A percentile compares a stretch with the other conserved stretches of the same genome.
Conservation (phyloP, 352 stramenopile genomes). For the Phytopythium chamaehyphon region DNA sequence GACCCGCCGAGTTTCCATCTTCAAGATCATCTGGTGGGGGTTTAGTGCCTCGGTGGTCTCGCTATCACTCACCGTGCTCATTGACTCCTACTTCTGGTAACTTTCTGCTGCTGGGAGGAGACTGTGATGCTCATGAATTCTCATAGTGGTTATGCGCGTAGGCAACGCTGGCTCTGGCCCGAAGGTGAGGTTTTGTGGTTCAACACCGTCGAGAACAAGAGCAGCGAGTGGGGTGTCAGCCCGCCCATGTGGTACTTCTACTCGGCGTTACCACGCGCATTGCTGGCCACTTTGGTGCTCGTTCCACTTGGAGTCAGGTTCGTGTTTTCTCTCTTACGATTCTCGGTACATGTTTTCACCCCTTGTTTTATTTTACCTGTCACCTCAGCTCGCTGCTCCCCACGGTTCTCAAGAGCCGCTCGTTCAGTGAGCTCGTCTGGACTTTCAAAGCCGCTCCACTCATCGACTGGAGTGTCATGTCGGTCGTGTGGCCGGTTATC, state of each 20-base stretch:
- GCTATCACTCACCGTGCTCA: constrained; percentile 77
- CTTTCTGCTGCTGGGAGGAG: background rate
- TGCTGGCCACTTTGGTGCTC: constrained; percentile 78
- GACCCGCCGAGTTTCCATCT: constrained; percentile 50
- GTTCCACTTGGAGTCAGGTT: constrained; percentile 82
- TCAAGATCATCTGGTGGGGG: constrained; percentile 81
- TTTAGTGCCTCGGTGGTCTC: constrained; percentile 62
- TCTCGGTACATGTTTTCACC: background rate
- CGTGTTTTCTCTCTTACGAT: background rate
- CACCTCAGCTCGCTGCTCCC: constrained; percentile 39
- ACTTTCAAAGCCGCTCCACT: constrained; percentile 37
- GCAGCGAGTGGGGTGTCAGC: constrained; percentile 94
- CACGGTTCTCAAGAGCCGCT: constrained; percentile 31
- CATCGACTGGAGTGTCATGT: constrained; percentile 43
- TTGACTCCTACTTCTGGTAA: constrained; percentile 95
- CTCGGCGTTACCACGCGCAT: constrained; percentile 89
- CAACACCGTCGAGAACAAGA: constrained; percentile 96
- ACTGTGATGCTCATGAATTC: background rate
- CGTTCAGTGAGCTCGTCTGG: constrained; percentile 32
- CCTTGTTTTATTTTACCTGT: background rate
- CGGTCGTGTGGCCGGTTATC: constrained; percentile 60
- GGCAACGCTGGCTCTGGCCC: constrained; percentile 93
- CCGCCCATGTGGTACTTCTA: constrained; percentile 97
- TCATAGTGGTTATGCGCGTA: constrained; percentile 1
- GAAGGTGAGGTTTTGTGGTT: constrained; percentile 98